phyloP scores from a whole-genome alignment of 1,139 yeast genomes.

The Candida smagusa region DNA sequence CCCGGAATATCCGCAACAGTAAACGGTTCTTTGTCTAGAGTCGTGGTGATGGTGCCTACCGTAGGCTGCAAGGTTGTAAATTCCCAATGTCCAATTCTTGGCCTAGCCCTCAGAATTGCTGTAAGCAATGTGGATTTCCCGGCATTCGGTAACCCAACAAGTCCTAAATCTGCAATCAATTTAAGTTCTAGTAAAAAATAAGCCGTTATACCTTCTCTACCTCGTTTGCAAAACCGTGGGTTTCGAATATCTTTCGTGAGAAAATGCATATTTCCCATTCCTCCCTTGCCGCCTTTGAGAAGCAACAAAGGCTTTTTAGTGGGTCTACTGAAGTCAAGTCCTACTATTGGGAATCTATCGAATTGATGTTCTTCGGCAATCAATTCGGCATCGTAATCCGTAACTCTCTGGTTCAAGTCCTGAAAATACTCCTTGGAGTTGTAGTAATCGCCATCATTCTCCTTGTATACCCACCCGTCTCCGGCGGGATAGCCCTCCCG shows the following conservation, averaged over 20 bases:
- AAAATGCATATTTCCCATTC: slow-evolving; percentile 95
- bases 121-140: slow-evolving; percentile 88
- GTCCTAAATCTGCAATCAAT: slow-evolving; percentile 85
- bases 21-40: slow-evolving; percentile 68
- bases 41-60: slow-evolving; percentile 76
- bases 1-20: slow-evolving; percentile 99
- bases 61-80: slow-evolving; percentile 92
- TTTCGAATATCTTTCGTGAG: slow-evolving; percentile 78
- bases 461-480: slow-evolving; percentile 85
- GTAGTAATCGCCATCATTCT: slow-evolving; percentile 69
- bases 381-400: slow-evolving; percentile 59
- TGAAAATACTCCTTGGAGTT: slow-evolving; percentile 60
- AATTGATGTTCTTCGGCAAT: slow-evolving; percentile 54
- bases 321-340: slow-evolving; percentile 69
- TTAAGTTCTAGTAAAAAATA: slow-evolving; percentile 79
- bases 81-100: slow-evolving; percentile 95
- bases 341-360: slow-evolving; percentile 76
- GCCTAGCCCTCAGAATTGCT: slow-evolving; percentile 87
- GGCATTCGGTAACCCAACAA: slow-evolving; percentile 94
- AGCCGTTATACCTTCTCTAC: slow-evolving; percentile 66
- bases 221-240: slow-evolving; percentile 82
- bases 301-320: slow-evolving; percentile 67
- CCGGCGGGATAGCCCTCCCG: slow-evolving; percentile 62
- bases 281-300: slow-evolving; percentile 86
- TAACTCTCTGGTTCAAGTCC: slow-evolving; percentile 60